Evolutionary conservation across 2,329 filamentous ascomycete species (phyloP).

Genomic region (Pseudogymnoascus sp.): DNA sequence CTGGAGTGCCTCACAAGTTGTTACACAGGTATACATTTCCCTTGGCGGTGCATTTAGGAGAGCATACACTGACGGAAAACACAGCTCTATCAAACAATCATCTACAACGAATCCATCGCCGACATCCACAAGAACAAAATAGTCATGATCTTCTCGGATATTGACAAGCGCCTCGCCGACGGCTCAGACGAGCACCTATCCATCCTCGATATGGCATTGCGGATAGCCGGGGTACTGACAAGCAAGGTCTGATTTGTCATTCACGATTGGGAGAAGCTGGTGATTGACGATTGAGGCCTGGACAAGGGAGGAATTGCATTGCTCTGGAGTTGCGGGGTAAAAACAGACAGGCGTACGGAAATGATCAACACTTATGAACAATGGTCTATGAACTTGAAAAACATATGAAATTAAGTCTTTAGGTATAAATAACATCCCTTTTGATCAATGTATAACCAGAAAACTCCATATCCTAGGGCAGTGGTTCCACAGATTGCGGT

Average conservation of each 20-base stretch:
- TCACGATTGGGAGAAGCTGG: constrained; percentile 11
- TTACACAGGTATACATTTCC: constrained; percentile 57
- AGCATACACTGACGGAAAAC: neutral
- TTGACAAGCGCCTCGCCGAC: constrained; percentile 90
- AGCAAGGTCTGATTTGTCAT: constrained; percentile 21
- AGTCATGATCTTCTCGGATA: constrained; percentile 79
- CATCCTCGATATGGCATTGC: constrained; percentile 74
- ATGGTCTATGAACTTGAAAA: neutral
- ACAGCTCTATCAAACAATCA: constrained; percentile 71
- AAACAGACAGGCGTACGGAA: constrained; percentile 1
- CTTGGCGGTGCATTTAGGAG: neutral
- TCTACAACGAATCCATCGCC: constrained; percentile 75
- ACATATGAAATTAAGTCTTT: neutral
- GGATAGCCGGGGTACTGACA: constrained; percentile 64
- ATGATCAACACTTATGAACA: constrained; percentile 5
- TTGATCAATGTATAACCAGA: neutral
- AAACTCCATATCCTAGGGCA: neutral
- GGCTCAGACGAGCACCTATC: constrained; percentile 92
- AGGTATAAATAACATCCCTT: neutral
- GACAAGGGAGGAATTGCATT: constrained; percentile 10
- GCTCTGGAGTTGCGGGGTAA: constrained; percentile 5
- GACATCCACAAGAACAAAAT: constrained; percentile 88
- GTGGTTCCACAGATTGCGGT: neutral
- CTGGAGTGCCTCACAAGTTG: constrained; percentile 87
- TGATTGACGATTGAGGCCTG: constrained; percentile 12